Percentiles rank a stretch among this genome's conserved stretches.
Conservation (phyloP, 2,329 filamentous ascomycete genomes). For the Camillea tinctor region DNA sequence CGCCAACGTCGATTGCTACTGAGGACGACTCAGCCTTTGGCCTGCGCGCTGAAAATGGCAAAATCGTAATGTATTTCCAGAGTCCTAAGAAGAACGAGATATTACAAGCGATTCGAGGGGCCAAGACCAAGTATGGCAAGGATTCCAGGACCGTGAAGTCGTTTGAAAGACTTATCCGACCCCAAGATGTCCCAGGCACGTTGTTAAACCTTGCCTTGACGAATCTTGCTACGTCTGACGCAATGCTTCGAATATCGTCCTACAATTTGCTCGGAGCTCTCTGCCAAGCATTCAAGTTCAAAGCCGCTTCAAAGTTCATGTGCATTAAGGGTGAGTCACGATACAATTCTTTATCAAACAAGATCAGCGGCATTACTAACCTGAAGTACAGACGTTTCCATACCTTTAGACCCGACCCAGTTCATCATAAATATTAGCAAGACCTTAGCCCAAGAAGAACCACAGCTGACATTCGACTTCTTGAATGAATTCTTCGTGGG, state of each 20-base stretch:
- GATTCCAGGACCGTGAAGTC: slow-evolving; percentile 60
- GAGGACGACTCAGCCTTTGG: slow-evolving; percentile 69
- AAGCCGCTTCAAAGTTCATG: slow-evolving; percentile 58
- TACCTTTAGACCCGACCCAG: slow-evolving; percentile 61
- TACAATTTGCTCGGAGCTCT: slow-evolving; percentile 68
- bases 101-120: slow-evolving; percentile 60
- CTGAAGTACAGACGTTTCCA: slow-evolving; percentile 51
- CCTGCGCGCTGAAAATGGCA: slow-evolving; percentile 65
- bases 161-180: slow-evolving; percentile 63
- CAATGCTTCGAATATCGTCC: slow-evolving; percentile 59
- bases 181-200: slow-evolving; percentile 69
- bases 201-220: slow-evolving; percentile 66
- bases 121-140: slow-evolving; percentile 64
- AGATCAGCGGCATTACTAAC: slow-evolving; percentile 9
- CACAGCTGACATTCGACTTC: slow-evolving; percentile 67
- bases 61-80: slow-evolving; percentile 71
- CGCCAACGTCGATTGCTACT: slow-evolving; percentile 60
- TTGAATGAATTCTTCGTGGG: slow-evolving; percentile 72
- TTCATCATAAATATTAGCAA: slow-evolving; percentile 67
- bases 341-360: neutral
- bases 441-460: slow-evolving; percentile 60
- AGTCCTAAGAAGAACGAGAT: slow-evolving; percentile 64
- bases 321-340: slow-evolving; percentile 55
- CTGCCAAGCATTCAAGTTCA: slow-evolving; percentile 67
- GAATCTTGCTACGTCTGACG: slow-evolving; percentile 63